Evolutionary conservation across 352 stramenopile genomes (phyloP), one percentile per base, ranked within the genome.

Genomic region (Globisporangium acanthophoron): DNA sequence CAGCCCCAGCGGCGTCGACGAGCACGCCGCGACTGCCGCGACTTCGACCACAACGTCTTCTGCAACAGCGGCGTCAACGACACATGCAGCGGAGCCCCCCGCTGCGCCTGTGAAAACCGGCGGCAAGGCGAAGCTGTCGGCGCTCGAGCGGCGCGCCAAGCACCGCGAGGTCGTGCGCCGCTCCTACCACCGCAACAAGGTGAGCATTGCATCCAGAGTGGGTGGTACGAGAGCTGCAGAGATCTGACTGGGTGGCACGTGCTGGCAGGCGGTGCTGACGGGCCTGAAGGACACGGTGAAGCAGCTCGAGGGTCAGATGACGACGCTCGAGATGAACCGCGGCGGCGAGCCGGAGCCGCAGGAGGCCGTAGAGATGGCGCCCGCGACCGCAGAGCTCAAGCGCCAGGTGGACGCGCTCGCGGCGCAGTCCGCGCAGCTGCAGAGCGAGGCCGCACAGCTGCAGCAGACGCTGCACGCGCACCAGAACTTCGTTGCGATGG

Each of bases 161-260:
- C 80, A 90, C 50, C 72, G 80, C 33, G 80, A 90, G 58, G 80
- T 90, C 46, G 80, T 90, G 2, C 73, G 78, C 24, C 80, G 80
- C n/a, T 84, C 80, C 7, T 90, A 90, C 53, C 78, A 90, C 37
- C 74, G 80, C 47, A 90, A 81, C 56, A 90, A 90, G 67, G 79
- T 87, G 3, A 1, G 12, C 15, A 21, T n/a, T 48, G 41, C 41
- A 20, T 46, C 16, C 4, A 37, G 21, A 24, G 21, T 24, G 1
- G 21, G 21, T 24, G 12, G 37, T 41, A 41, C 37, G 37, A 44
- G 16, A 37, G 31, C 31, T 37, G n/a, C n/a, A 5, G 15, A 9
- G 5, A 47, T 5, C 21, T 7, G 5, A 51, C n/a, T 18, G 3
- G 21, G 13, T 13, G 21, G 21, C 8, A 33, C 16, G 20, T 16